Base-by-base conservation (phyloP, 148 eudicot genomes). In the Rhododendron henanense region DNA sequence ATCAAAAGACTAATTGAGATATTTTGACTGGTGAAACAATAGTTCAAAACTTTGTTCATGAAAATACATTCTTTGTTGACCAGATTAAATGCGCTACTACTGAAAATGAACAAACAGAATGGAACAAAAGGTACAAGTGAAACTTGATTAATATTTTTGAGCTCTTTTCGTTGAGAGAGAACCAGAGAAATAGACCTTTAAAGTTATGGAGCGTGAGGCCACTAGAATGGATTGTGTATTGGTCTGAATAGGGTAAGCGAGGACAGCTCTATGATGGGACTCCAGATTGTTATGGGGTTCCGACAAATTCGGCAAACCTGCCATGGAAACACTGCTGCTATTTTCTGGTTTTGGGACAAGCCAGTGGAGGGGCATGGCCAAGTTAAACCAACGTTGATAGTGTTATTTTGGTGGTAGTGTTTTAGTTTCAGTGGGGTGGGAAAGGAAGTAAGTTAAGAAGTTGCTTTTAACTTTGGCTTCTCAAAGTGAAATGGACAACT, bases 111-210 rank as follows among this genome's bases (percentile, higher is more conserved):
- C 19, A 31, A 13, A 71, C 76, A 71, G 8, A 71, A 31, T 31
- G 16, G 76, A 33, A 5, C 76, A 69, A 14, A 69, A 28, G 75
- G 37, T 23, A 41, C 41, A 35, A 69, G 61, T 84, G n/a, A 69
- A 67, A 79, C 78, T 39, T 13, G 74, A 39, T 63, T 13, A n/a
- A 19, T 83, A 50, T 35, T 47, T 75, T 83, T 16, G 33, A 55
- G 78, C 28, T 87, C 50, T 67, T 33, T 3, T 51, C 19, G 11
- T 13, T 18, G 53, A 14, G 71, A 45, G 82, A 67, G 55, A 18
- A 50, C 83, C 86, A 79, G 82, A 74, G 39, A 63, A 16, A 53
- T 45, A 69, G 67, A 96, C 99, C 99, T 96, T 96, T 33, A 96
- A 85, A 76, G 93, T 89, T 87, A 94, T 91, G 79, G 95, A 93